Evolutionary conservation across 2,329 filamentous ascomycete genomes (phyloP), one percentile per base, ranked within the genome.

Genomic region (Beauveria varroae): DNA sequence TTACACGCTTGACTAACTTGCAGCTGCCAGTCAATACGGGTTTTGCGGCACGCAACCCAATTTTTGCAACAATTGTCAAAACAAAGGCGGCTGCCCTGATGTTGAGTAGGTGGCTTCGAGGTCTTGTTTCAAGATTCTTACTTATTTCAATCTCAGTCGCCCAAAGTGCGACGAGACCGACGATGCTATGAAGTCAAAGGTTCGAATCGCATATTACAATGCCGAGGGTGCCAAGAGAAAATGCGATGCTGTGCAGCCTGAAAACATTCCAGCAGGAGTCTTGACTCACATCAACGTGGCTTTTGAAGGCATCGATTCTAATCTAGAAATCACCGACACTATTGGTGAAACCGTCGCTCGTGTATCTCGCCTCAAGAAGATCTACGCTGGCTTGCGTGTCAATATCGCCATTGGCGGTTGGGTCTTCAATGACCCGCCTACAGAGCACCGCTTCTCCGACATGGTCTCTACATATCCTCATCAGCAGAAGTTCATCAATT

Each of bases 391-490:
- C 20, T 8, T 61, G 28, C 41, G 52, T 7, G 53, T 61, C 41
- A 57, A 49, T 10, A 53, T 62, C 16, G 64, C 66, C 9, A 40
- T 77, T 12, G 75, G 74, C 4, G 75, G 75, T 3, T 76, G 72
- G 70, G 67, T 71, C 2, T 75, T 78, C 63, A 75, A 70, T 57
- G 75, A 79, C 50, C 67, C 68, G 68, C 43, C 63, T 68, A 18
- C 69, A 66, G 5, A 64, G 67, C n/a, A 67, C 64, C 3, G 67
- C 66, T 59, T 59, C 14, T 51, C 46, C 12, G 22, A 49, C 7
- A 28, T 58, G 28, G 46, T 20, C 7, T 26, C 41, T n/a, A 34
- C 43, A n/a, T 22, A 43, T 30, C n/a, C 20, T 40, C 8, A 20
- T 16, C 50, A 28, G 2, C 8, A 16, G 1, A 30, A 40, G 6